phyloP scores from a whole-genome alignment of 768 basidiomycete genomes.

The Flagelloscypha sp. region DNA sequence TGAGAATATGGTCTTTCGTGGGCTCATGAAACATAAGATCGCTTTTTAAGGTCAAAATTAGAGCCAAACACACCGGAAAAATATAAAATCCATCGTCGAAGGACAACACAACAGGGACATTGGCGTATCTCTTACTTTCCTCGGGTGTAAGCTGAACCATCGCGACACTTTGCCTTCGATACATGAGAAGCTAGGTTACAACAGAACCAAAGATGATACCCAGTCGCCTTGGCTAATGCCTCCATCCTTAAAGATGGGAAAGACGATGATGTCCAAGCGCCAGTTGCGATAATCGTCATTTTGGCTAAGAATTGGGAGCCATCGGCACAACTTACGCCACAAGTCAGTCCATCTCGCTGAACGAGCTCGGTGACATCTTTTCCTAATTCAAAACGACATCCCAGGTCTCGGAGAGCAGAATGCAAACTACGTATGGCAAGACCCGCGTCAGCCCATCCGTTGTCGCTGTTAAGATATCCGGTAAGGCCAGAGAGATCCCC shows the following conservation, averaged over 20 bases:
- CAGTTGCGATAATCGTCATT: constrained; percentile 61
- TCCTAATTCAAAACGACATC: constrained; percentile 51
- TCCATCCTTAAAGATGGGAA: constrained; percentile 54
- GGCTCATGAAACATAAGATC: constrained; percentile 36
- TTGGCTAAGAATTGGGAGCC: constrained; percentile 49
- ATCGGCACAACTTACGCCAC: constrained; percentile 55
- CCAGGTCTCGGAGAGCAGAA: constrained; percentile 44
- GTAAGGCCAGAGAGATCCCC: too few species aligned
- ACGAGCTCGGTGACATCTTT: constrained; percentile 48
- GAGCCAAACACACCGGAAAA: constrained; percentile 56
- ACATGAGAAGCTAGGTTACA: too few species aligned
- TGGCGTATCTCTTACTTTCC: constrained; percentile 55
- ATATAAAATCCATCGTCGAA: constrained; percentile 70
- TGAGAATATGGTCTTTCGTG: constrained; percentile 59
- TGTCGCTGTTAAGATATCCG: constrained; percentile 68
- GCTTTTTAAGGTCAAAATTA: neutral
- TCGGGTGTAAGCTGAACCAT: constrained; percentile 66
- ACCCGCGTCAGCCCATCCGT: constrained; percentile 80
- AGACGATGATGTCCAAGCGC: constrained; percentile 79
- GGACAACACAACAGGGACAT: constrained; percentile 65
- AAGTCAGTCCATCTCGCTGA: constrained; percentile 31
- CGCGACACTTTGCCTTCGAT: constrained; percentile 67
- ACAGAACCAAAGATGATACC: too few species aligned
- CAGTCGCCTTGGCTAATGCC: constrained; percentile 62
- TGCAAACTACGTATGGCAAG: constrained; percentile 54